These are phyloP conservation scores for Aspergillus caelatus DNA, from an alignment of 2,329 filamentous ascomycete species.

Conservation along the genomic window DNA sequence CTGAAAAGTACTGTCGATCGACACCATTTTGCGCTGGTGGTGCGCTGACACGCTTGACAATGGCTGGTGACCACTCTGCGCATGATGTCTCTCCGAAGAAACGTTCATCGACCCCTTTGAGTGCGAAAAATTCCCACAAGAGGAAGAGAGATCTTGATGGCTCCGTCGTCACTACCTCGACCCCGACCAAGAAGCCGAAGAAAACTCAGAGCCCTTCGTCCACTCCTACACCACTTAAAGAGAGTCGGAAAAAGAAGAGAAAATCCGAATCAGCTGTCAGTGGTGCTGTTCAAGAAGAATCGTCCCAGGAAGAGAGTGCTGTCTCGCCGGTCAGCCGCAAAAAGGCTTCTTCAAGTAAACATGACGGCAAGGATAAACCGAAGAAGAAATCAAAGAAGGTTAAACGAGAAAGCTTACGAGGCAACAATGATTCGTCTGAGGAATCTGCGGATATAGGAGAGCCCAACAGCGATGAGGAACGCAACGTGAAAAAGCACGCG, in stretches of 20 bases:
- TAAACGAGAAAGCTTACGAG: slow-evolving; percentile 37
- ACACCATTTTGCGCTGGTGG: slow-evolving; percentile 9
- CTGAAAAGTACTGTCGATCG: slow-evolving; percentile 18
- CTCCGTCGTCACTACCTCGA: slow-evolving; percentile 25
- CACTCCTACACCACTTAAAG: slow-evolving; percentile 31
- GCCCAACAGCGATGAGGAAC: slow-evolving; percentile 6
- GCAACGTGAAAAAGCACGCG: slow-evolving; percentile 4
- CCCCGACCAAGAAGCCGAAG: slow-evolving; percentile 43
- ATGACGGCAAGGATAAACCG: slow-evolving; percentile 22
- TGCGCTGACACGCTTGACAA: slow-evolving; percentile 29
- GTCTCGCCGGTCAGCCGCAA: slow-evolving; percentile 30
- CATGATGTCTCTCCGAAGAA: slow-evolving; percentile 49
- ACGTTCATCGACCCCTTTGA: slow-evolving; percentile 20
- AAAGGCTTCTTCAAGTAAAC: slow-evolving; percentile 26
- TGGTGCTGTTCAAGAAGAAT: slow-evolving; percentile 37
- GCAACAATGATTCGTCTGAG: slow-evolving; percentile 16
- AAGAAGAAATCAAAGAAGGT: slow-evolving; percentile 40
- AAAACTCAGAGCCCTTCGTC: slow-evolving; percentile 25
- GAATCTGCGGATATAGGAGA: slow-evolving; percentile 32
- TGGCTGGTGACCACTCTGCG: slow-evolving; percentile 52
- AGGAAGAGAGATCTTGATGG: slow-evolving; percentile 37
- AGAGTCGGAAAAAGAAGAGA: slow-evolving; percentile 30
- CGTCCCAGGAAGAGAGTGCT: slow-evolving; percentile 32
- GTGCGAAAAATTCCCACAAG: slow-evolving; percentile 32
- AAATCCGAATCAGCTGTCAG: slow-evolving; percentile 24